These are phyloP conservation scores for Claviceps africana DNA, from an alignment of 2,329 filamentous ascomycete species.

Conservation along the genomic window DNA sequence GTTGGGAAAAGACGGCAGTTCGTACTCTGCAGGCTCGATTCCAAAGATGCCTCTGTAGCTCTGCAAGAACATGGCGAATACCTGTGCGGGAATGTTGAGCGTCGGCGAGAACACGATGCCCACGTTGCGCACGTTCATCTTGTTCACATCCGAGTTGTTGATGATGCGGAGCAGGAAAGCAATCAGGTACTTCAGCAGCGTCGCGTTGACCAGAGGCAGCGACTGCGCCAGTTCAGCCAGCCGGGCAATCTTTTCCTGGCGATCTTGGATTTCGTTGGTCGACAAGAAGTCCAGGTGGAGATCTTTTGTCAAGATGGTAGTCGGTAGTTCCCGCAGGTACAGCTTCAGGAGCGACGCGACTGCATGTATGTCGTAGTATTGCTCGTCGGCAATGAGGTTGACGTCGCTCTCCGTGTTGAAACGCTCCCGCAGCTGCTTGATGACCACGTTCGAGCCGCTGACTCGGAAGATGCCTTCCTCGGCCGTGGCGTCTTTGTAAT, in stretches of 20 bases:
- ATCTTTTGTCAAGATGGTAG: slow-evolving; percentile 80
- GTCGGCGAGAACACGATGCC: slow-evolving; percentile 97
- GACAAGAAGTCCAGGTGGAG: slow-evolving; percentile 79
- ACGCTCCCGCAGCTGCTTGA: slow-evolving; percentile 77
- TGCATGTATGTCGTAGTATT: slow-evolving; percentile 90
- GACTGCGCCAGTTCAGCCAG: slow-evolving; percentile 67
- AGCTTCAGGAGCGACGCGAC: slow-evolving; percentile 88
- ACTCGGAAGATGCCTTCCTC: slow-evolving; percentile 96
- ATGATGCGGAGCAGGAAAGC: slow-evolving; percentile 85
- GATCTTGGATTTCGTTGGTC: slow-evolving; percentile 65
- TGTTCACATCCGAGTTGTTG: slow-evolving; percentile 79
- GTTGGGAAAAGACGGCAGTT: slow-evolving; percentile 33
- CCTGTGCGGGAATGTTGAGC: slow-evolving; percentile 84
- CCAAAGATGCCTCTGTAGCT: slow-evolving; percentile 82
- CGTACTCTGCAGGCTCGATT: slow-evolving; percentile 49
- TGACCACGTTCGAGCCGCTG: slow-evolving; percentile 91
- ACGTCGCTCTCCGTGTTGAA: slow-evolving; percentile 92
- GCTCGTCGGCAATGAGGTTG: slow-evolving; percentile 66
- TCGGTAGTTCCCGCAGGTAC: slow-evolving; percentile 83
- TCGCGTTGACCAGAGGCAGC: slow-evolving; percentile 67
- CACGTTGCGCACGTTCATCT: slow-evolving; percentile 96
- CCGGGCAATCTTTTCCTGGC: slow-evolving; percentile 59
- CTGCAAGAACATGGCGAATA: slow-evolving; percentile 87
- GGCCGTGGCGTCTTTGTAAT: slow-evolving; percentile 61
- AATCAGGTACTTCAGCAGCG: slow-evolving; percentile 71